Conservation (phyloP, 495 filamentous ascomycete species). For the Tetracladium setigerum region DNA sequence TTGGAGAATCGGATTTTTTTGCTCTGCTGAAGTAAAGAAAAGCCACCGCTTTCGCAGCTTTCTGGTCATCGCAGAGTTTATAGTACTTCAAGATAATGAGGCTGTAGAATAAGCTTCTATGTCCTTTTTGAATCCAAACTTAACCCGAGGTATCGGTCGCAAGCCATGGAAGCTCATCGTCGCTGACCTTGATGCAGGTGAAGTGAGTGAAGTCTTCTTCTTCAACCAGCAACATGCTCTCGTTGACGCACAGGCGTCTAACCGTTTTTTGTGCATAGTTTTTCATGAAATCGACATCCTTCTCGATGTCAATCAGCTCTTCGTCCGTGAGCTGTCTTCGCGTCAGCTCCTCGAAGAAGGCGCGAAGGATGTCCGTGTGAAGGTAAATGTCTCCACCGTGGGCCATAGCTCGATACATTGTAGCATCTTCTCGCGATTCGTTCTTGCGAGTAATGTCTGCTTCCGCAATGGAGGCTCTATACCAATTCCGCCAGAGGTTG, state of each 20-base stretch:
- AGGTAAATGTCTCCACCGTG: conserved; percentile 7
- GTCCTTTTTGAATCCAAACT: too few relatives aligned
- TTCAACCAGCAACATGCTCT: conserved; percentile 8
- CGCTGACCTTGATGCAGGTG: conserved; percentile 8
- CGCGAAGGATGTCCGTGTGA: neutral
- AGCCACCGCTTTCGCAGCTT: too few relatives aligned
- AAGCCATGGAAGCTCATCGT: conserved; percentile 12
- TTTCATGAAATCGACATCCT: conserved; percentile 10
- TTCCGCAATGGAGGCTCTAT: neutral
- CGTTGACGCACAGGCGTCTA: conserved; percentile 1
- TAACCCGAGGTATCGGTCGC: neutral
- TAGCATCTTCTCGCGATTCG: neutral
- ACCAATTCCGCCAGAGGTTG: conserved; percentile 9
- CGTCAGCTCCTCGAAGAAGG: neutral
- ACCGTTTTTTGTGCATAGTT: conserved; percentile 5
- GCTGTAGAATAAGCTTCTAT: too few relatives aligned
- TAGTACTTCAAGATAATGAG: too few relatives aligned
- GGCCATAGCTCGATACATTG: conserved; percentile 6
- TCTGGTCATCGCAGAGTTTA: too few relatives aligned
- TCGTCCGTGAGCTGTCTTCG: neutral
- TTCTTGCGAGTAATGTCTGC: neutral
- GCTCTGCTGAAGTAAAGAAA: neutral
- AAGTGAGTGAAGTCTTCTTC: conserved; percentile 6
- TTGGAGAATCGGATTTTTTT: too few relatives aligned
- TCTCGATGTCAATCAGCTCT: neutral